Conservation (phyloP, 169 alveolate species). For the Besnoitia besnoiti region DNA sequence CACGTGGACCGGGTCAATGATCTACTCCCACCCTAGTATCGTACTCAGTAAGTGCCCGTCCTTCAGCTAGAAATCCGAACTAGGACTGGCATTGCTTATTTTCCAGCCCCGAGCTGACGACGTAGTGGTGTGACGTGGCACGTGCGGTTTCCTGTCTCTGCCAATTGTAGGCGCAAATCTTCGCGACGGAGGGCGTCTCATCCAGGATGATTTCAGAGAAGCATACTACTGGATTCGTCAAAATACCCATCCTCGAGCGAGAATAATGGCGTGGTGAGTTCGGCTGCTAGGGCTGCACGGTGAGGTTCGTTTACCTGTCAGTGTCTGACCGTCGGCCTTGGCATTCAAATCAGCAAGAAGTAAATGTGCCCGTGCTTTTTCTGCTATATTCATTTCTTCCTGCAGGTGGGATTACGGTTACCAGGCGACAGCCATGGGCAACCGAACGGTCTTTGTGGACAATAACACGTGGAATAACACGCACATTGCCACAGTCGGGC, state of each 20-base stretch:
- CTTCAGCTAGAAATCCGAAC: neutral
- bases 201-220: slow-evolving; percentile 96
- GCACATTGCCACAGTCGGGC: slow-evolving; percentile 97
- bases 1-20: slow-evolving; percentile 91
- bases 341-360: no score
- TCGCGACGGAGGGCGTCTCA: slow-evolving; percentile 33
- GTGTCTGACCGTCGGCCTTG: no score
- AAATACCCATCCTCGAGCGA: slow-evolving; percentile 93
- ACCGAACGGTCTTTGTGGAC: slow-evolving; percentile 97
- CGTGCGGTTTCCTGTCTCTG: neutral
- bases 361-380: no score
- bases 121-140: neutral
- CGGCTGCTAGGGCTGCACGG: neutral
- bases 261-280: slow-evolving; percentile 93
- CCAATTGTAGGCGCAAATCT: neutral
- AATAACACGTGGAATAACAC: slow-evolving; percentile 98
- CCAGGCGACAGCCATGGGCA: slow-evolving; percentile 95
- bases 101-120: neutral
- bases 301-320: neutral
- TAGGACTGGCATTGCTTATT: neutral
- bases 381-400: neutral
- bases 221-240: slow-evolving; percentile 97
- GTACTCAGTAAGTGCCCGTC: slow-evolving; percentile 77
- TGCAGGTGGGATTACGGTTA: slow-evolving; percentile 98
- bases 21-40: slow-evolving; percentile 93